phyloP scores from a whole-genome alignment of 371 early-diverging fungal species.

The Mortierella sp. region DNA sequence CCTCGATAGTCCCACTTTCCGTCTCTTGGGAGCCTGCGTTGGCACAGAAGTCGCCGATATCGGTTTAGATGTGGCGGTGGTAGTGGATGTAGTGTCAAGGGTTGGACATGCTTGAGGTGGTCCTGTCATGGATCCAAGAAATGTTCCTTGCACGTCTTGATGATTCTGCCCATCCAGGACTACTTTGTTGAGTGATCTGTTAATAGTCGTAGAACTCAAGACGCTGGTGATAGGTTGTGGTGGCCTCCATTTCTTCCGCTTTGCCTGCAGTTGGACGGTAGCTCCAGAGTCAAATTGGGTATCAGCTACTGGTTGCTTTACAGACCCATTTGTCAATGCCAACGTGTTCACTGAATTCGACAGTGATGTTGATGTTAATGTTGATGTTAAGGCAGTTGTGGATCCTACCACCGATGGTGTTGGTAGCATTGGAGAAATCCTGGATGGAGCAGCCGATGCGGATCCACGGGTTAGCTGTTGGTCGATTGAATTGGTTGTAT shows the following conservation, averaged over 20 bases:
- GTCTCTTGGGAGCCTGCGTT: constrained; percentile 23
- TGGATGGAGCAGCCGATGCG: neutral
- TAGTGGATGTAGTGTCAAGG: neutral
- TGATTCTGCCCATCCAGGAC: too few species aligned
- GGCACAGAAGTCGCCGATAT: neutral
- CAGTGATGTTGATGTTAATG: neutral
- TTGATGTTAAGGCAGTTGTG: neutral
- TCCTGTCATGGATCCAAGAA: neutral
- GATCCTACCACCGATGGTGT: neutral
- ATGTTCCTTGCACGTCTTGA: neutral
- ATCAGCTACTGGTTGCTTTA: neutral
- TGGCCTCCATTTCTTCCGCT: constrained; percentile 49
- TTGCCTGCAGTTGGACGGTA: neutral
- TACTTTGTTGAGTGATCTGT: neutral
- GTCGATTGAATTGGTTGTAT: constrained; percentile 23
- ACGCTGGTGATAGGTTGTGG: constrained; percentile 13
- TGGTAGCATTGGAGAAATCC: neutral
- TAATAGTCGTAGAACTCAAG: neutral
- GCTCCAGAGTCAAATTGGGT: neutral
- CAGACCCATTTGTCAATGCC: neutral
- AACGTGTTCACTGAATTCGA: neutral
- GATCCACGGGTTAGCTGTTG: neutral
- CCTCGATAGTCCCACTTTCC: constrained; percentile 41
- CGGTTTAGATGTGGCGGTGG: neutral
- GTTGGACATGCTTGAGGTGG: too few species aligned